Conservation (phyloP, 768 basidiomycete genomes). For the Boletus patriciae region DNA sequence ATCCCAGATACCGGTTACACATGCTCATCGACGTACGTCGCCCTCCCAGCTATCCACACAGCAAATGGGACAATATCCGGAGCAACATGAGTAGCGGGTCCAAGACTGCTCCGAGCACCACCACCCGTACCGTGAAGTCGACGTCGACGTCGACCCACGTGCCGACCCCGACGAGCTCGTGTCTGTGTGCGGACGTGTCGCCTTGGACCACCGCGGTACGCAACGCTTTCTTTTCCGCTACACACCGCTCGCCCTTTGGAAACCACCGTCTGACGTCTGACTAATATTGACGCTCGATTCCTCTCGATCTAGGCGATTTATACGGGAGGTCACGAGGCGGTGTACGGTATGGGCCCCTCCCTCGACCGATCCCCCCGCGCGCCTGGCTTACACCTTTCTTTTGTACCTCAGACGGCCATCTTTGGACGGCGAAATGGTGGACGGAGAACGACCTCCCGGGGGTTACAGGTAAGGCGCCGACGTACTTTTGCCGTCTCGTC, state of each 20-base stretch:
- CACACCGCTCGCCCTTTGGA: too few species aligned
- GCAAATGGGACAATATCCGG: constrained; percentile 70
- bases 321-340: constrained; percentile 39
- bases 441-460: constrained; percentile 40
- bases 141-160: not conserved
- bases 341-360: constrained; percentile 37
- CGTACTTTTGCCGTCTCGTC: not conserved
- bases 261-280: too few species aligned
- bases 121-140: constrained; percentile 11
- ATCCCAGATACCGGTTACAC: not conserved
- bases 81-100: constrained; percentile 53
- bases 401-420: constrained; percentile 36
- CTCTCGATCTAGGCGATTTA: constrained; percentile 29
- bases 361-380: not conserved
- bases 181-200: constrained; percentile 42
- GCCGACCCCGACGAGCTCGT: constrained; percentile 23
- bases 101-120: constrained; percentile 20
- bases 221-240: too few species aligned
- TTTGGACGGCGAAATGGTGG: constrained; percentile 58
- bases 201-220: constrained; percentile 41
- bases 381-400: not conserved
- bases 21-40: not conserved
- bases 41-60: constrained; percentile 54
- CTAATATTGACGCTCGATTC: too few species aligned
- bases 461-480: constrained; percentile 18